phyloP scores from a whole-genome alignment of 768 basidiomycete species.

The Lentinus brumalis region DNA sequence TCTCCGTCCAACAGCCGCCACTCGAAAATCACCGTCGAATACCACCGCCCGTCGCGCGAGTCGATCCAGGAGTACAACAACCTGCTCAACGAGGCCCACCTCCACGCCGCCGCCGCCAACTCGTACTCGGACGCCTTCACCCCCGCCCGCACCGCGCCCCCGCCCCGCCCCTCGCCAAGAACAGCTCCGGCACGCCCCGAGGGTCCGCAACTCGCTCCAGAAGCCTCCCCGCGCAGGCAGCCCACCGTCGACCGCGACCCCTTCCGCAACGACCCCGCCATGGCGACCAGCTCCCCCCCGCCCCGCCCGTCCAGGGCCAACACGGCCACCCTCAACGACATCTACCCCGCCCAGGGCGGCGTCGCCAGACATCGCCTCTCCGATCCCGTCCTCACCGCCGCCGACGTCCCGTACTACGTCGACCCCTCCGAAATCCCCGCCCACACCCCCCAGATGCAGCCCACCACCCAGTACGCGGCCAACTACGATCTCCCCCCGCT shows the following conservation, averaged over 20 bases:
- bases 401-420: slow-evolving; percentile 35
- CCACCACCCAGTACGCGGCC: slow-evolving; percentile 4
- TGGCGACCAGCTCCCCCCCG: slow-evolving; percentile 55
- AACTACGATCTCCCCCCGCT: slow-evolving; percentile 21
- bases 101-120: slow-evolving; percentile 55
- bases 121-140: slow-evolving; percentile 41
- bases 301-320: slow-evolving; percentile 84
- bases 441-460: slow-evolving; percentile 20
- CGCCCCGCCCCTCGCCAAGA: slow-evolving; percentile 40
- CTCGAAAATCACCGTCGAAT: slow-evolving; percentile 70
- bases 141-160: slow-evolving; percentile 50
- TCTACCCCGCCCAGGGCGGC: slow-evolving; percentile 51
- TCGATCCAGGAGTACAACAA: slow-evolving; percentile 79
- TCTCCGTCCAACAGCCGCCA: slow-evolving; percentile 37
- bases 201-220: slow-evolving; percentile 59
- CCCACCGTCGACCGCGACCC: slow-evolving; percentile 55
- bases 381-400: slow-evolving; percentile 40
- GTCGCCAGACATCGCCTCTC: slow-evolving; percentile 55
- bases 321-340: slow-evolving; percentile 77
- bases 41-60: slow-evolving; percentile 72
- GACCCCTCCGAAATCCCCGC: slow-evolving; percentile 23
- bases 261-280: slow-evolving; percentile 43
- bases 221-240: slow-evolving; percentile 60
- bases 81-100: slow-evolving; percentile 61
- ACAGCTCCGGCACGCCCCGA: slow-evolving; percentile 34